Percentiles rank a stretch among this genome's conserved stretches.
Conservation (phyloP, 1,284 basidiomycete species). For the Ceraceosorus bombacis region DNA sequence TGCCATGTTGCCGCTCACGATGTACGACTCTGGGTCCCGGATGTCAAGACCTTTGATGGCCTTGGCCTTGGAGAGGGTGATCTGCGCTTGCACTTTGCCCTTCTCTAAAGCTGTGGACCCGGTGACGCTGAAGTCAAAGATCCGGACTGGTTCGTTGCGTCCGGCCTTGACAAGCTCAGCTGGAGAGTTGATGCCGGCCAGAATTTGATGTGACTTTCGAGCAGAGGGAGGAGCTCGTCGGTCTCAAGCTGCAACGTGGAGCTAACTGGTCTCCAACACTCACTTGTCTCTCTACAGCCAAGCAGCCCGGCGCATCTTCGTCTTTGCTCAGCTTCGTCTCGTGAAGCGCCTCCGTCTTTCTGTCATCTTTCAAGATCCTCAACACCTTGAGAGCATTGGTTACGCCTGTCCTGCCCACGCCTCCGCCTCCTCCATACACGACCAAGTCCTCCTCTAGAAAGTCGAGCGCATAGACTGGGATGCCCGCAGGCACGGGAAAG, state of each 20-base stretch:
- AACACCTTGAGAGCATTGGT: constrained; percentile 27
- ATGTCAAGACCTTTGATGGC: constrained; percentile 23
- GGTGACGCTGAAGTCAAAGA: constrained; percentile 22
- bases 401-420: constrained; percentile 39
- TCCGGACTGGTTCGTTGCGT: constrained; percentile 31
- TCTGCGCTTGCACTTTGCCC: not conserved
- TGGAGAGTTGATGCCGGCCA: constrained; percentile 39
- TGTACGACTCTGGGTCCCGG: constrained; percentile 32
- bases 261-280: constrained; percentile 1
- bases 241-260: not conserved
- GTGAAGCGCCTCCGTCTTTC: constrained; percentile 10
- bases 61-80: constrained; percentile 13
- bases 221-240: not conserved
- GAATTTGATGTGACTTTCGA: constrained; percentile 10
- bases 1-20: constrained; percentile 2
- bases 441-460: constrained; percentile 32
- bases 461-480: constrained; percentile 43
- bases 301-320: constrained; percentile 46
- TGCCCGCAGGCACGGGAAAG: not conserved
- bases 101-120: not conserved
- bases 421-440: constrained; percentile 43
- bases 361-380: constrained; percentile 4
- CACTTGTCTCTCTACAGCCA: constrained; percentile 25
- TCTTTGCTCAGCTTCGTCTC: constrained; percentile 33
- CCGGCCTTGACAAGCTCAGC: constrained; percentile 20